Conservation (phyloP, 2,329 filamentous ascomycete species). For the Pseudonectria foliicola region DNA sequence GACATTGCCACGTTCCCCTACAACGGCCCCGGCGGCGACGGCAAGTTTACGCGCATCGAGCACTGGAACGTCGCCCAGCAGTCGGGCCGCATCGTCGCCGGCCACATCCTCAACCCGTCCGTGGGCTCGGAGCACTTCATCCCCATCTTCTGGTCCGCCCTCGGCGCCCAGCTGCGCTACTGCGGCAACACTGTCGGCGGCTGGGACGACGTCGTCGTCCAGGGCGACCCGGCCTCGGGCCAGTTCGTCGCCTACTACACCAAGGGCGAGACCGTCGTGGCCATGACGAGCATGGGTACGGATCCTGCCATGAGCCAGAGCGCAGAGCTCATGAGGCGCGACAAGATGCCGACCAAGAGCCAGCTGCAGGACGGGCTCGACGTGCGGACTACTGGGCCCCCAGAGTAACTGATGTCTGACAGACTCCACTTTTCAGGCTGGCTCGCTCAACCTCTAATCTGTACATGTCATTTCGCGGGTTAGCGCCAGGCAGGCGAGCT, state of each 20-base stretch:
- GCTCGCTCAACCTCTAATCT: too few species aligned
- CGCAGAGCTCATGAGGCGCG: conserved; percentile 75
- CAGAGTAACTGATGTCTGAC: conserved; percentile 2
- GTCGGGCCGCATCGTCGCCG: conserved; percentile 71
- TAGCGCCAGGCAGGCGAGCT: too few species aligned
- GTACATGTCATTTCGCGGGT: too few species aligned
- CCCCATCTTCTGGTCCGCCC: conserved; percentile 93
- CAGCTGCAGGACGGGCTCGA: conserved; percentile 61
- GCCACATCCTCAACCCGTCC: conserved; percentile 63
- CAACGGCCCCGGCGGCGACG: conserved; percentile 76
- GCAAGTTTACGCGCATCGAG: conserved; percentile 73
- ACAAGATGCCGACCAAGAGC: conserved; percentile 76
- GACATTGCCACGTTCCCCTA: conserved; percentile 96
- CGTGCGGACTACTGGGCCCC: conserved; percentile 36
- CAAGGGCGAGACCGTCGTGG: conserved; percentile 78
- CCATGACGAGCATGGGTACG: conserved; percentile 82
- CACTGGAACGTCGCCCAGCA: conserved; percentile 99
- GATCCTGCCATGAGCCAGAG: conserved; percentile 81
- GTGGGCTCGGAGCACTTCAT: conserved; percentile 66
- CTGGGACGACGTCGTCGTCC: conserved; percentile 78
- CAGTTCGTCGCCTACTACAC: conserved; percentile 89
- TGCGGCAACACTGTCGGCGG: conserved; percentile 78
- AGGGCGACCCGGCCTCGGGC: conserved; percentile 66
- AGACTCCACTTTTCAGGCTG: too few species aligned
- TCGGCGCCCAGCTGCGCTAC: conserved; percentile 85